Evolutionary conservation across 495 filamentous ascomycete genomes (phyloP), one percentile per base, ranked within the genome.

Genomic region (Tuber borchii): DNA sequence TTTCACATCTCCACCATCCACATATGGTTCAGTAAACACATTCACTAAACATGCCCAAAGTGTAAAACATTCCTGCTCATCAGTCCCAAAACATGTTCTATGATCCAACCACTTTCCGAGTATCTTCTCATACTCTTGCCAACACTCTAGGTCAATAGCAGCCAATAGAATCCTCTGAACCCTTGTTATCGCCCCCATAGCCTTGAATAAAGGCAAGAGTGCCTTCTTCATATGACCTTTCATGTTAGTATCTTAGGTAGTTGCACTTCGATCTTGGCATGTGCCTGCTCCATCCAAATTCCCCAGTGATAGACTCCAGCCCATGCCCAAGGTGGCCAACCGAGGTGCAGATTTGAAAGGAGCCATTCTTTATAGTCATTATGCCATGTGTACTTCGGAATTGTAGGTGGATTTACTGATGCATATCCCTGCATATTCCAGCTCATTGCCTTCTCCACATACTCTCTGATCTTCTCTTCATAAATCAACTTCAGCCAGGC

Each of bases 241-340:
- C 37, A 74, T 12, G 26, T 46, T 70, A 5, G 61, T 74, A 22
- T 74, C 73, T 51, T 34, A 48, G 14, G 73, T 69, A 70, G 69
- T 37, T 12, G 42, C 39, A n/a, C 61, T 31, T 37, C 42, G 45
- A n/a, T 46, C 31, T 69, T 22, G n/a, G n/a, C 7, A 40, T 40
- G 40, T 40, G 2, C 61, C n/a, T 31, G 45, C 73, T 45, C 69
- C 40, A 40, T 48, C 40, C 20, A 70, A 14, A 68, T 45, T 2
- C 73, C 61, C 56, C 61, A 74, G 31, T 74, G 39, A 70, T 74
- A 74, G 31, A 74, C 73, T n/a, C 51, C 45, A 31, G 37, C 56
- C 19, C 19, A 19, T 2, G 39, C 43, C 56, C 73, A 74, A 5
- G 73, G 56, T 1, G 56, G 22, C 39, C n/a, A 74, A 48, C 39